Base-by-base conservation (phyloP, 768 basidiomycete genomes). In the Dioszegia crocea region DNA sequence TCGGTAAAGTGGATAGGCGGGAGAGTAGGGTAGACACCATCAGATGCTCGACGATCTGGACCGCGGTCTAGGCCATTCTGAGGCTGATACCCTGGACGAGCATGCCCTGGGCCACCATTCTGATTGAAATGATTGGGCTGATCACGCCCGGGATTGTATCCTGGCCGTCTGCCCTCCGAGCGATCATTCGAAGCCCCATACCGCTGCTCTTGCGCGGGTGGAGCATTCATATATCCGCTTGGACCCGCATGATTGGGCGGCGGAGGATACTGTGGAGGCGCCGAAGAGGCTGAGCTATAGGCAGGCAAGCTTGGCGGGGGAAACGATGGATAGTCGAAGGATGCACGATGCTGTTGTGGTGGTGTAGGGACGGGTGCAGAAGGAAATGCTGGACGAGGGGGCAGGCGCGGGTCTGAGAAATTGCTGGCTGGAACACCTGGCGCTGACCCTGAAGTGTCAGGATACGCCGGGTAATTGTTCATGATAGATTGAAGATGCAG, bases 391-490 rank as follows among this genome's bases (percentile, higher is more conserved):
- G 17, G 12, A 17, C 23, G 30, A 3, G 24, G 56, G 27, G 56
- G 33, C 30, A 23, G 41, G 17, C 27, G 41, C 19, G 54, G 40
- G 19, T 60, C 31, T 5, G 40, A 31, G 47, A 31, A 48, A n/a
- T n/a, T n/a, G 26, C 30, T 39, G 14, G 10, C 38, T 30, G 36
- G 14, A 4, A 6, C 8, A 21, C 9, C 43, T 44, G 55, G 11
- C 4, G 38, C 36, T 1, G 38, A 23, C 24, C 27, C 30, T 21
- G 56, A 30, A 16, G 44, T 41, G 33, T 49, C 9, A 4, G 44
- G 56, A 17, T 56, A 46, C n/a, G 44, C 24, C 21, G 59, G 59
- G 27, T 60, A 55, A 27, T 49, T n/a, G 31, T 47, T 53, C 43
- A 53, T 47, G 33, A 33, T 33, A 33, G 33, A 33, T 6, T 33